Conservation (phyloP, 2,329 filamentous ascomycete species). For the Cordyceps militaris region DNA sequence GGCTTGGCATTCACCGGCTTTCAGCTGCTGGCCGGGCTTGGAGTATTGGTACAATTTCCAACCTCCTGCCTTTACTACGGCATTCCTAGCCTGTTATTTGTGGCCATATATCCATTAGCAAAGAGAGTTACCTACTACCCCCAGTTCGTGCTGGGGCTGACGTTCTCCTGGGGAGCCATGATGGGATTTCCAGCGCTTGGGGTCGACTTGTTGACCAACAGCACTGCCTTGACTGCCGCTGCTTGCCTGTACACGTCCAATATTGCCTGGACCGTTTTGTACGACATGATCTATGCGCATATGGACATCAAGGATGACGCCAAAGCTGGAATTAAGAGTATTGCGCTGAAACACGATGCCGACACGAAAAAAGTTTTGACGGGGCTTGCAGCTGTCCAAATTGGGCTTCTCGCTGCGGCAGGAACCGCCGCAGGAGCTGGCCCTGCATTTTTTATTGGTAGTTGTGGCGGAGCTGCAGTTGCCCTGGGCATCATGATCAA, state of each 20-base stretch:
- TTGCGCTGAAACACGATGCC: constrained; percentile 70
- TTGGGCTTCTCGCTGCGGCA: constrained; percentile 62
- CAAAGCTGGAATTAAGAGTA: constrained; percentile 83
- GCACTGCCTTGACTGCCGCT: constrained; percentile 56
- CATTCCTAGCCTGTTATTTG: constrained; percentile 65
- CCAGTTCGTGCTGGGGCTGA: constrained; percentile 73
- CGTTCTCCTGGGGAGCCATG: constrained; percentile 83
- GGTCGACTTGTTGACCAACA: constrained; percentile 62
- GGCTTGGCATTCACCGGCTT: constrained; percentile 67
- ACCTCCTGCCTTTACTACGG: constrained; percentile 67
- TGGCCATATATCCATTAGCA: constrained; percentile 71
- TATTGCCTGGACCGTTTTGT: constrained; percentile 78
- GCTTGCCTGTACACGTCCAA: constrained; percentile 69
- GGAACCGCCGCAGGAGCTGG: constrained; percentile 61
- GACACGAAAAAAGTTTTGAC: constrained; percentile 71
- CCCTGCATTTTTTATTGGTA: constrained; percentile 60
- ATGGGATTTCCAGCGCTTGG: constrained; percentile 83
- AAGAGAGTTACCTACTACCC: constrained; percentile 86
- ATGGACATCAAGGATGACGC: constrained; percentile 84
- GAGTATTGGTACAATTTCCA: constrained; percentile 69
- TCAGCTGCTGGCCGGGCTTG: constrained; percentile 68
- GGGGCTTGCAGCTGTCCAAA: constrained; percentile 61
- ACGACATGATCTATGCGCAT: constrained; percentile 91
- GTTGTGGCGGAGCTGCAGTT: constrained; percentile 56
- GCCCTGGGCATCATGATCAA: constrained; percentile 61